phyloP scores from a whole-genome alignment of 805 yeast genomes.

The Limtongia smithiae region DNA sequence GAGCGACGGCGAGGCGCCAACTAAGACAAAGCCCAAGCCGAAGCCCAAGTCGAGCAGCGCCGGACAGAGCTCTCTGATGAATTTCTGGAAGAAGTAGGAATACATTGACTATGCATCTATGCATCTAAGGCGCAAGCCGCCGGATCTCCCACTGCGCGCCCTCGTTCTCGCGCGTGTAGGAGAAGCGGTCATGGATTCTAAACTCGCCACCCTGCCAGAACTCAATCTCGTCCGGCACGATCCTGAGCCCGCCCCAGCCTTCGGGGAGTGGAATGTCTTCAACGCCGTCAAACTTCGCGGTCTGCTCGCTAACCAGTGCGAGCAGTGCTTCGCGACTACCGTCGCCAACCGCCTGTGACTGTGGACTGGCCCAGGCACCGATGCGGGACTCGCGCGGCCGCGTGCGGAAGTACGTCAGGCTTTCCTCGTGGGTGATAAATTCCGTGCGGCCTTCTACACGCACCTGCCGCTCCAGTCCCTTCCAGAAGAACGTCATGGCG shows the following conservation, averaged over 20 bases:
- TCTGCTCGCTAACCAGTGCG: constrained; percentile 45
- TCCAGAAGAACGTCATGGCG: constrained; percentile 89
- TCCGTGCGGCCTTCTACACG: constrained; percentile 86
- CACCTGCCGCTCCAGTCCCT: constrained; percentile 82
- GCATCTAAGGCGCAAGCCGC: constrained; percentile 21
- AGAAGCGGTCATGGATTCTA: constrained; percentile 83
- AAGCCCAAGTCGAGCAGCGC: neutral
- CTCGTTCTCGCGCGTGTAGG: constrained; percentile 18
- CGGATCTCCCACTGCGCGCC: constrained; percentile 15
- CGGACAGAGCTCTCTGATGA: constrained; percentile 21
- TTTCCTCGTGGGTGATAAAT: constrained; percentile 65
- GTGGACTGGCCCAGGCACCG: constrained; percentile 97
- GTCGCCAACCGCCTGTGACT: constrained; percentile 63
- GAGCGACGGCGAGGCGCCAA: neutral
- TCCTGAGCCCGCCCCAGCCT: constrained; percentile 91
- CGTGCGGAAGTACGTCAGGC: constrained; percentile 73
- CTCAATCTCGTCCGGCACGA: constrained; percentile 85
- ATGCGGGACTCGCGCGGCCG: constrained; percentile 90
- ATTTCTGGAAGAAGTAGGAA: constrained; percentile 12
- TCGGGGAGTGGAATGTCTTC: constrained; percentile 84
- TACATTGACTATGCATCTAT: neutral
- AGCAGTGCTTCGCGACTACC: constrained; percentile 62
- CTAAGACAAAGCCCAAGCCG: no score
- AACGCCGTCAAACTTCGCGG: constrained; percentile 54
- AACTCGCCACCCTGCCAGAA: constrained; percentile 96